These are phyloP conservation scores for Hypoxylon trugodes DNA, from an alignment of 495 filamentous ascomycete species.

Conservation along the genomic window DNA sequence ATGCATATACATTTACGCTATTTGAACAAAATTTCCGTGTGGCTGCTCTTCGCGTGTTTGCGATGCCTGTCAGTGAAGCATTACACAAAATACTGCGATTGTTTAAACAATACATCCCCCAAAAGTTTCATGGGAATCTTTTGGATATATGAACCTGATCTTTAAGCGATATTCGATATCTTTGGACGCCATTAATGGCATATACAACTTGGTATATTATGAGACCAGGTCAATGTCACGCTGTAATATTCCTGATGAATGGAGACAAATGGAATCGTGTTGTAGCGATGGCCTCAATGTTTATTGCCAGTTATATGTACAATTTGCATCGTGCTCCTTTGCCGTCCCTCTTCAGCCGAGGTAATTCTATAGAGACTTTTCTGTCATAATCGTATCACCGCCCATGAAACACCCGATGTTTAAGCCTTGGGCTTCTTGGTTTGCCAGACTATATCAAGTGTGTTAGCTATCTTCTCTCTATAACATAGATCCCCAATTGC, in stretches of 20 bases:
- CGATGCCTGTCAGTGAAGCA: too few species aligned
- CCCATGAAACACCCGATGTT: slow-evolving; percentile 31
- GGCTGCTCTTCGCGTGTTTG: too few species aligned
- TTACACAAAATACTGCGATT: too few species aligned
- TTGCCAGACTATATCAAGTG: slow-evolving; percentile 75
- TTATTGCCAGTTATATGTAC: slow-evolving; percentile 45
- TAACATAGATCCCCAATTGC: slow-evolving; percentile 3
- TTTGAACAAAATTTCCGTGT: too few species aligned
- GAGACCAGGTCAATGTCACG: neutral
- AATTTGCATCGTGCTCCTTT: slow-evolving; percentile 28
- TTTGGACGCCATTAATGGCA: too few species aligned
- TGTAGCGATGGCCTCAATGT: slow-evolving; percentile 32
- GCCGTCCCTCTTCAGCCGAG: slow-evolving; percentile 9
- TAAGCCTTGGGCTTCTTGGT: slow-evolving; percentile 72
- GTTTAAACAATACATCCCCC: neutral
- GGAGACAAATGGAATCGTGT: slow-evolving; percentile 21
- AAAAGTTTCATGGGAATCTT: neutral
- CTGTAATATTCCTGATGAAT: neutral
- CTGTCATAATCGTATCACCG: neutral
- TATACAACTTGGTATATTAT: too few species aligned
- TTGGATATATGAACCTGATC: neutral
- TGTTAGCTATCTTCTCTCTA: slow-evolving; percentile 9
- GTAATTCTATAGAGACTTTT: neutral
- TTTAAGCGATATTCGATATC: too few species aligned
- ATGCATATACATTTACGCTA: slow-evolving; percentile 13